Percentiles rank a stretch among this genome's conserved stretches.
Evolutionary conservation across 169 alveolate species (phyloP).

Genomic region (Eimeria acervulina): DNA sequence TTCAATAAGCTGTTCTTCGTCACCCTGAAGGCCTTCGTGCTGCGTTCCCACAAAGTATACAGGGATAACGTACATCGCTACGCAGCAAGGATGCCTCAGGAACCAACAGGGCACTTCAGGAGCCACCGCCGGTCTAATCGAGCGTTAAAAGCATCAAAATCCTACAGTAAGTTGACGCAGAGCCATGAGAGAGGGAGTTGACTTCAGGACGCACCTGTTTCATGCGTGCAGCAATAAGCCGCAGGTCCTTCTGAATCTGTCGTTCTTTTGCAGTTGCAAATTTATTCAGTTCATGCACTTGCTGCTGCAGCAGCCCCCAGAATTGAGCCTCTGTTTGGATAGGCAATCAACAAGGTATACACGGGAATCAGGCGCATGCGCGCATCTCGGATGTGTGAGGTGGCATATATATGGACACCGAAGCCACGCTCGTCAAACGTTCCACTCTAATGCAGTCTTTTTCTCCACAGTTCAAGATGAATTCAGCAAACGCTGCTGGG

Average conservation of each 20-base stretch:
- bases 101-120: not conserved
- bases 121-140: not conserved
- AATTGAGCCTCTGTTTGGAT: slow-evolving; percentile 76
- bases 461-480: not conserved
- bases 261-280: slow-evolving; percentile 71
- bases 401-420: not conserved
- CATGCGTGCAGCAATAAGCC: slow-evolving; percentile 72
- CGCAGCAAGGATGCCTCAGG: not conserved
- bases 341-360: not conserved
- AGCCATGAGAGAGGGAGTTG: not conserved
- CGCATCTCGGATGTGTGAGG: not conserved
- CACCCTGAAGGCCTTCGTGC: slow-evolving; percentile 56
- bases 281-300: slow-evolving; percentile 74
- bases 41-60: not conserved
- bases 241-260: slow-evolving; percentile 41
- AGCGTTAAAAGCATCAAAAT: not conserved
- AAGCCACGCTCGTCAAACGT: not conserved
- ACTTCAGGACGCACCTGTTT: slow-evolving; percentile 39
- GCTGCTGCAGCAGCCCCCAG: slow-evolving; percentile 81
- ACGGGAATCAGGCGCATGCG: not conserved
- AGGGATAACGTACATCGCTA: not conserved
- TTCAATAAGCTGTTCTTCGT: slow-evolving; percentile 63
- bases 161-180: not conserved
- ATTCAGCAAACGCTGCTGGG: not conserved
- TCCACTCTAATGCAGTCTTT: not conserved